A percentile compares a stretch with the other conserved stretches of the same genome.
These are phyloP conservation scores for Penicillium janthinellum DNA, from an alignment of 2,329 filamentous ascomycete genomes.

Conservation along the genomic window DNA sequence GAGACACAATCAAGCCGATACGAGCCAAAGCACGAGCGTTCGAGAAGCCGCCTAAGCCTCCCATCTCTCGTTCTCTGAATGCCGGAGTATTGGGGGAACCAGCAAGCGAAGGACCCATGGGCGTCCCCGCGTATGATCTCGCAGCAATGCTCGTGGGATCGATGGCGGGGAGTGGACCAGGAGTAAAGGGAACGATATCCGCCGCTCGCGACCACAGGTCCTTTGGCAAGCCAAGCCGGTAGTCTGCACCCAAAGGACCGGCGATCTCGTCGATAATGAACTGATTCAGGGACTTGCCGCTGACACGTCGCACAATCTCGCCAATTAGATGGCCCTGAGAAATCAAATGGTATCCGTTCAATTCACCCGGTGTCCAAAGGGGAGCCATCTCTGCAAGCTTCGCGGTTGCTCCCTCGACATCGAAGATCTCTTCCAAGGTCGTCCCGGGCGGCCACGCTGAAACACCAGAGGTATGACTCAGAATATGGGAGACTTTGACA, in stretches of 20 bases:
- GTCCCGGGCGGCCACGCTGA: conserved; percentile 33
- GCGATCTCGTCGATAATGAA: conserved; percentile 50
- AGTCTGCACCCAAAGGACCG: conserved; percentile 49
- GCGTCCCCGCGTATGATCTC: conserved; percentile 35
- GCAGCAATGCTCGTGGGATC: conserved; percentile 32
- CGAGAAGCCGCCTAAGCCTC: conserved; percentile 48
- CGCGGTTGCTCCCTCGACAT: conserved; percentile 30
- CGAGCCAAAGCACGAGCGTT: conserved; percentile 49
- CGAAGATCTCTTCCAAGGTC: conserved; percentile 36
- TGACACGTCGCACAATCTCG: conserved; percentile 47
- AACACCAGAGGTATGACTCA: conserved; percentile 26
- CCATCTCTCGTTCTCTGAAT: conserved; percentile 47
- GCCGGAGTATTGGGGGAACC: conserved; percentile 25
- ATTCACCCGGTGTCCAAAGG: conserved; percentile 46
- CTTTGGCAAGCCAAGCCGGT: conserved; percentile 49
- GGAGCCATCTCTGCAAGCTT: conserved; percentile 43
- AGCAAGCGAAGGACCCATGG: conserved; percentile 14
- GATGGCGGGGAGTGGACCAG: conserved; percentile 12
- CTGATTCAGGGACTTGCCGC: conserved; percentile 46
- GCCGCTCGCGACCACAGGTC: conserved; percentile 47
- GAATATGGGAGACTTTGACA: conserved; percentile 29
- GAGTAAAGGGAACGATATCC: conserved; percentile 35
- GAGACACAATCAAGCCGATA: conserved; percentile 45
- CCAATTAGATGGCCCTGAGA: conserved; percentile 47
- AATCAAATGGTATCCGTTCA: conserved; percentile 41